Evolutionary conservation across 192 early-diverging fungal species (phyloP).

Genomic region (Backusella macrospora): DNA sequence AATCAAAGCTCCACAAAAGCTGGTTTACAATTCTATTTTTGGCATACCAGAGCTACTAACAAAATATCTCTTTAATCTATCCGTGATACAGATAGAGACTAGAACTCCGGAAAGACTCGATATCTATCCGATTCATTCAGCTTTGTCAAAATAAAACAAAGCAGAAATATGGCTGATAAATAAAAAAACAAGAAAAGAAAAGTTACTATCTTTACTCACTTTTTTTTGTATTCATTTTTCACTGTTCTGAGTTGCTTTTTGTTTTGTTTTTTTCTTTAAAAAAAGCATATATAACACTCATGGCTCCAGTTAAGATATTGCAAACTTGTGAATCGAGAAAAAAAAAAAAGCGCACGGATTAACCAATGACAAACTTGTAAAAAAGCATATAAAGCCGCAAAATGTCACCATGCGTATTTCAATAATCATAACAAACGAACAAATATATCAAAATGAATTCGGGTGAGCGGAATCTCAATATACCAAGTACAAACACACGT

Average conservation of each 20-base stretch:
- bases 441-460: not conserved
- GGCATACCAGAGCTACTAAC: not conserved
- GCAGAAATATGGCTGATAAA: not conserved
- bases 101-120: constrained; percentile 4
- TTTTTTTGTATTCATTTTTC: not conserved
- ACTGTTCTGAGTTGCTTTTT: not conserved
- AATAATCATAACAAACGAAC: not conserved
- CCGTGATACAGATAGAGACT: not conserved
- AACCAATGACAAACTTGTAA: too few relatives aligned
- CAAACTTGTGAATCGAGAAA: too few relatives aligned
- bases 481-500: not conserved
- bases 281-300: too few relatives aligned
- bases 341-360: too few relatives aligned
- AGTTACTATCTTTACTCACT: too few relatives aligned
- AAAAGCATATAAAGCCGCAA: not conserved
- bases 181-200: not conserved
- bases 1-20: constrained; percentile 3
- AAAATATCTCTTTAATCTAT: constrained; percentile 2
- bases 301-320: too few relatives aligned
- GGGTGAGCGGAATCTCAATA: not conserved
- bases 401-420: not conserved
- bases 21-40: constrained; percentile 13
- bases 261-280: too few relatives aligned
- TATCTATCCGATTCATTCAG: constrained; percentile 1
- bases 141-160: not conserved